Evolutionary conservation across 2,329 filamentous ascomycete species (phyloP).

Genomic region (Colletotrichum limetticola): DNA sequence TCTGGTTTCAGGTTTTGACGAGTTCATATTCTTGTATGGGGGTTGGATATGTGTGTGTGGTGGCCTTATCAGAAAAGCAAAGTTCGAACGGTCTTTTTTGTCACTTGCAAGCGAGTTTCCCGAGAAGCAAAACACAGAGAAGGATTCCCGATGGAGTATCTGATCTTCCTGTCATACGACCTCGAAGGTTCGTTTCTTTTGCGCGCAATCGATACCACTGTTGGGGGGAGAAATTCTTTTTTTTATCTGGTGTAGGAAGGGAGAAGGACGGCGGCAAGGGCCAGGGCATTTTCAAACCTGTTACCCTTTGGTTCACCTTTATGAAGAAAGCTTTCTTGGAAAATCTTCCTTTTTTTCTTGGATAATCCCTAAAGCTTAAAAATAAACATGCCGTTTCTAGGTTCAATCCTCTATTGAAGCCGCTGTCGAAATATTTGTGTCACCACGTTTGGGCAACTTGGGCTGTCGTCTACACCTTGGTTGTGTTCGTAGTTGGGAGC

Average conservation of each 20-base stretch:
- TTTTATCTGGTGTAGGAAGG: not conserved
- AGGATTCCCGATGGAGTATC: not conserved
- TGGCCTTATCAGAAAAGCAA: not conserved
- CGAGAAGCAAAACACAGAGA: not conserved
- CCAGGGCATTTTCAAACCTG: no score
- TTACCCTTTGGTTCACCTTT: not conserved
- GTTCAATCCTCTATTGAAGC: not conserved
- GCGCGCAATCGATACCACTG: conserved; percentile 26
- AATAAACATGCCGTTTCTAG: not conserved
- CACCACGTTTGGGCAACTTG: not conserved
- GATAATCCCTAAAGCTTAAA: conserved; percentile 33
- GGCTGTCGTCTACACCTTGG: not conserved
- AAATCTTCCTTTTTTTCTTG: not conserved
- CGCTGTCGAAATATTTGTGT: not conserved
- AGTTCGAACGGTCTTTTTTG: not conserved
- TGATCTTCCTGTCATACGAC: conserved; percentile 8
- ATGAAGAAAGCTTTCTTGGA: conserved; percentile 6
- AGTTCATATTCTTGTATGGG: not conserved
- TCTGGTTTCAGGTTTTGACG: not conserved
- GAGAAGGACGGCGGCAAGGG: not conserved
- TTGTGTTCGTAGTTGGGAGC: not conserved
- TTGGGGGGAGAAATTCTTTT: not conserved
- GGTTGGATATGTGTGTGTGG: no score
- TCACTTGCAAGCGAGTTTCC: not conserved
- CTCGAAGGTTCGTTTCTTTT: conserved; percentile 10